These are phyloP conservation scores for Paspalum vaginatum DNA, from an alignment of 176 grass and related monocot species.

Conservation along the genomic window DNA sequence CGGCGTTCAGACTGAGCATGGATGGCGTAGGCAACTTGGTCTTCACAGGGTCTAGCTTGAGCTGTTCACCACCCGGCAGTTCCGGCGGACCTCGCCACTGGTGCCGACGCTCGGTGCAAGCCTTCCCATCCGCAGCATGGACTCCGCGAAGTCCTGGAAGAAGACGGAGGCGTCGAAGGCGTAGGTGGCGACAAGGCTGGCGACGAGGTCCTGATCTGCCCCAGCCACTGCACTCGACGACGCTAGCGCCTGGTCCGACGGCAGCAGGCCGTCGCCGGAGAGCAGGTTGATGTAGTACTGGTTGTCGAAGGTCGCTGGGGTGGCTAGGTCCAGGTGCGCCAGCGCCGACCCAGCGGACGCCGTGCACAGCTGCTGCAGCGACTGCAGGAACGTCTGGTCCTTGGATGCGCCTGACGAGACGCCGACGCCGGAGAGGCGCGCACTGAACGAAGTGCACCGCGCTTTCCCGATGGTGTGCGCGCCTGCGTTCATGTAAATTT, in stretches of 20 bases:
- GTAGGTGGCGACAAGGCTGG: conserved; percentile 62
- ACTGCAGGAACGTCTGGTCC: conserved; percentile 62
- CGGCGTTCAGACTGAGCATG: background rate
- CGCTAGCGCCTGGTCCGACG: conserved; percentile 72
- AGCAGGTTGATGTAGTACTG: conserved; percentile 96
- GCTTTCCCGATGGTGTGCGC: conserved; percentile 93
- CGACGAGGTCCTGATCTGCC: conserved; percentile 47
- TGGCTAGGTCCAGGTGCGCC: conserved; percentile 79
- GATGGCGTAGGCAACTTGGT: background rate
- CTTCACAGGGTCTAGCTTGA: background rate
- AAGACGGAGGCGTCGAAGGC: conserved; percentile 62
- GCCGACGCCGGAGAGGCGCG: conserved; percentile 45
- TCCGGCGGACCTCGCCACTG: conserved; percentile 51
- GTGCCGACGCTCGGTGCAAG: conserved; percentile 34
- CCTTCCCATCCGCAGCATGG: conserved; percentile 79
- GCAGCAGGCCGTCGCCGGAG: conserved; percentile 79
- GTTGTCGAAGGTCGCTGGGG: conserved; percentile 87
- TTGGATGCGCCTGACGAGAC: background rate
- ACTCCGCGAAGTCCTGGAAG: conserved; percentile 73
- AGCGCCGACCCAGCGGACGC: conserved; percentile 57
- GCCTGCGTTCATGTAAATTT: conserved; percentile 29
- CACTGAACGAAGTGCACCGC: conserved; percentile 77
- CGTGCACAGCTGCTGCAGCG: conserved; percentile 79
- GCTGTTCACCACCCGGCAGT: conserved; percentile 65
- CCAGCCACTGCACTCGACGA: background rate